Evolutionary conservation across 805 yeast genomes (phyloP), one percentile per base, ranked within the genome.

Genomic region (Schizosaccharomyces pombe): DNA sequence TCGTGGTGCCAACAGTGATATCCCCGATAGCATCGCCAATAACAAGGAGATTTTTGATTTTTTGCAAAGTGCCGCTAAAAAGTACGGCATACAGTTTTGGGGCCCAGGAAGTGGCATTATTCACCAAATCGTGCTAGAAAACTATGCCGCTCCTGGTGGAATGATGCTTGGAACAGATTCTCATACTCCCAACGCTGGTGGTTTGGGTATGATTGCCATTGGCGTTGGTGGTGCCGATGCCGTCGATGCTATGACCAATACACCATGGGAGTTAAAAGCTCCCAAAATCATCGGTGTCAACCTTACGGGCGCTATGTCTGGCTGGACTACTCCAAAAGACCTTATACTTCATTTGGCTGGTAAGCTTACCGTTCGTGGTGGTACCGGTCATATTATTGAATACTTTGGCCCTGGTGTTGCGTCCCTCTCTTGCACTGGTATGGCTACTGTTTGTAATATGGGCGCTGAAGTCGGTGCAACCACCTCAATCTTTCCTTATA

Each of bases 181-280:
- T 33, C 96, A 87, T 72, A 87, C 96, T 62, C 96, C 96, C 58
- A 87, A 87, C 70, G 96, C 95, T 57, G 96, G 96, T 75, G 96
- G 96, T 72, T 76, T 87, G 65, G 96, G 96, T 73, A 93, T 85
- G 72, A 78, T 87, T 65, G 96, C 96, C 61, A 87, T 87, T 62
- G 97, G 96, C 77, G 96, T 89, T 62, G 97, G 96, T 75, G 97
- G 97, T 77, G 97, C 97, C 61, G 97, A 87, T 70, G 96, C 96
- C 59, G 97, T 87, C 62, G 97, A 87, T 68, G 96, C 85, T 58
- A 78, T 87, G 80, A 84, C 96, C 58, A 82, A 82, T 65, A 76
- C 85, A 61, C 82, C 97, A 56, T 87, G 97, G 97, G 97, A 87
- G 73, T 78, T 87, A 66, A 87, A 87, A 76, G 96, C 96, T 57